Evolutionary conservation across 2,329 filamentous ascomycete genomes (phyloP), one percentile per base, ranked within the genome.

Genomic region (Metarhizium brunneum): DNA sequence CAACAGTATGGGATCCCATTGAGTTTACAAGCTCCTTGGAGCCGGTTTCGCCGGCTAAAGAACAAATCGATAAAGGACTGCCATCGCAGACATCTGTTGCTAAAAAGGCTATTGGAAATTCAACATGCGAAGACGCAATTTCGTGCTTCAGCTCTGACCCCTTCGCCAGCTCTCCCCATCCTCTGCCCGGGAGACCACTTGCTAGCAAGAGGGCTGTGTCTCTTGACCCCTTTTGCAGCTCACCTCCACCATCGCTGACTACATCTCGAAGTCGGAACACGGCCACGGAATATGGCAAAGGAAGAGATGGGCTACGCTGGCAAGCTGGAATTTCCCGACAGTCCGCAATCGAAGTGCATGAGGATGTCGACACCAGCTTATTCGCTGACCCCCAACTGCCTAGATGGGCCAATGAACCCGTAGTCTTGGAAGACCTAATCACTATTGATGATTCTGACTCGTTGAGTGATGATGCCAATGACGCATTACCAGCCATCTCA

Each of bases 401-500:
- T 45, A 7, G 43, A 14, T 4, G 32, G 29, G 48, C 40, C 36
- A 32, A 53, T 2, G 6, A 32, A 14, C 6, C 10, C 36, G 48
- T 30, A 10, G 36, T 7, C 4, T 16, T 16, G 1, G 36, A 30
- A 25, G 36, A 49, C 6, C 63, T 73, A 1, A 74, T 76, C 32
- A 63, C 66, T 30, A 63, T 76, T 20, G 72, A 69, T 18, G 67
- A 72, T 36, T 68, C 70, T 0, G 67, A 68, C 2, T 58, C 59
- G 6, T 58, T 73, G 0, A 76, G 77, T 1, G 75, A 78, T 4
- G 11, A 78, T 4, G 11, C 13, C 25, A 48, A 30, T n/a, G 75
- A 77, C 25, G 77, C 77, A 0, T 67, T 84, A 6, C 78, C 79
- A 1, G 77, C 79, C 30, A 67, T 81, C 25, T 61, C 62, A 6